Conservation (phyloP, 1,284 basidiomycete species). For the Farysia itapuensis region DNA sequence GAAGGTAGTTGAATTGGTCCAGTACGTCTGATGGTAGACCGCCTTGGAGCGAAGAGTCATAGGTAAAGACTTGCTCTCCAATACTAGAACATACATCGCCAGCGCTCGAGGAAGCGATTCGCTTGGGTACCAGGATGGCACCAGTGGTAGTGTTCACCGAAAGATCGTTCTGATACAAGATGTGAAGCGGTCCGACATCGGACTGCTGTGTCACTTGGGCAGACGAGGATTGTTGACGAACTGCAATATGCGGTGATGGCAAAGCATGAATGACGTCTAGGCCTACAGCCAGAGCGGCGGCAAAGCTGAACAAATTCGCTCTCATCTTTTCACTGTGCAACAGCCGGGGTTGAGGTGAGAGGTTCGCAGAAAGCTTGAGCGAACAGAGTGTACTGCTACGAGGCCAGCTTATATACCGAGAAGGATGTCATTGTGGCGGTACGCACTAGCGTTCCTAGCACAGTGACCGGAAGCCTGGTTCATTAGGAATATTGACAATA, state of each 20-base stretch:
- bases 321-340: neutral
- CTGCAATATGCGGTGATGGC: slow-evolving; percentile 2
- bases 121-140: slow-evolving; percentile 30
- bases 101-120: slow-evolving; percentile 14
- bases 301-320: neutral
- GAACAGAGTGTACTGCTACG: too few species aligned
- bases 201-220: slow-evolving; percentile 4
- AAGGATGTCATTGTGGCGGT: too few species aligned
- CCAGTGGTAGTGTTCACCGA: slow-evolving; percentile 25
- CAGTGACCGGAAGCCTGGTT: too few species aligned
- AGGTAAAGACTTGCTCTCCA: slow-evolving; percentile 36
- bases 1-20: slow-evolving; percentile 29
- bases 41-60: slow-evolving; percentile 7
- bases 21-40: slow-evolving; percentile 16
- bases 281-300: too few species aligned
- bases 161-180: slow-evolving; percentile 49
- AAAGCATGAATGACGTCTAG: neutral
- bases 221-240: too few species aligned
- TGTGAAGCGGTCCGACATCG: slow-evolving; percentile 22
- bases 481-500: too few species aligned
- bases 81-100: slow-evolving; percentile 22
- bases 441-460: too few species aligned
- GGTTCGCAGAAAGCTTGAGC: too few species aligned
- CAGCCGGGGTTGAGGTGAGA: slow-evolving; percentile 1
- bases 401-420: too few species aligned